These are phyloP conservation scores for Suillus sp. DNA, from an alignment of 768 basidiomycete genomes.

Conservation along the genomic window DNA sequence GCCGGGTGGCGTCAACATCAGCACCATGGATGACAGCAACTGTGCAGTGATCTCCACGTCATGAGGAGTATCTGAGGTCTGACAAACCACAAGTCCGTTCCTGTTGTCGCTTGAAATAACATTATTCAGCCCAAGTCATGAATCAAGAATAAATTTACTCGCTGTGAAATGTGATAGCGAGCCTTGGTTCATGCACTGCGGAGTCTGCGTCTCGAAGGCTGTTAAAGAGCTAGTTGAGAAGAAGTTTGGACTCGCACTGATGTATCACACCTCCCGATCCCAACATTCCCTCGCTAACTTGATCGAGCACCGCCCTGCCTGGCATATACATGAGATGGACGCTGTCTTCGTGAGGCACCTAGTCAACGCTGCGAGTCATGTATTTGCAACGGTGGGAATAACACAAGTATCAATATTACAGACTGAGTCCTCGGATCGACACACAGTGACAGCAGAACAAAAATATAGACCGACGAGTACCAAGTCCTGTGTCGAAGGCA, in stretches of 20 bases:
- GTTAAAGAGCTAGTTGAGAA: background rate
- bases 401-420: background rate
- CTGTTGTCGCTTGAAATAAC: background rate
- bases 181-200: background rate
- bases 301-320: background rate
- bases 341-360: background rate
- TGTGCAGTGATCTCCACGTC: too few species aligned
- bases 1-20: too few species aligned
- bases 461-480: background rate
- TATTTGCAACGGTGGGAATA: background rate
- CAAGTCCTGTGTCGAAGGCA: background rate
- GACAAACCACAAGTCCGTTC: background rate
- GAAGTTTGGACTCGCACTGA: background rate
- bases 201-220: background rate
- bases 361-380: too few species aligned
- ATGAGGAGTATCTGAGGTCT: too few species aligned
- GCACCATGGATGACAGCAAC: too few species aligned
- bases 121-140: too few species aligned
- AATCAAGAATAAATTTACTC: background rate
- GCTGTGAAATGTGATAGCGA: background rate
- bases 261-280: background rate
- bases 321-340: background rate
- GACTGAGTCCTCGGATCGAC: background rate
- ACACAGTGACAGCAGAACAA: background rate
- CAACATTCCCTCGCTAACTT: background rate